A percentile compares a stretch with the other conserved stretches of the same genome.
Evolutionary conservation across 106 monocot species (phyloP).

Genomic region (Apostasia shenzhenica): DNA sequence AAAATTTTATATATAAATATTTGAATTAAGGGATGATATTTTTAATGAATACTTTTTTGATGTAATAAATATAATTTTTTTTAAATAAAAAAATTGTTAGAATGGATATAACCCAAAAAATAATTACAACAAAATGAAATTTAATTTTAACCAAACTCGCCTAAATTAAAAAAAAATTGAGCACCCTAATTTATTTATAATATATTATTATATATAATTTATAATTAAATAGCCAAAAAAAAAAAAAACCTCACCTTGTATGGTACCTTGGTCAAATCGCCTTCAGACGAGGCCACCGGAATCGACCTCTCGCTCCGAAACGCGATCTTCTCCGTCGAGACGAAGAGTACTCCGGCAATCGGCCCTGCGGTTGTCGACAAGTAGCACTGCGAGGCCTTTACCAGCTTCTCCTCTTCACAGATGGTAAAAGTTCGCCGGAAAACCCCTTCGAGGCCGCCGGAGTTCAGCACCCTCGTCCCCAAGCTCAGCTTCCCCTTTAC

Average conservation of each 20-base stretch:
- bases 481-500: constrained; percentile 34
- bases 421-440: constrained; percentile 19
- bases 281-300: constrained; percentile 14
- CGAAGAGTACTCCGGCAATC: constrained; percentile 31
- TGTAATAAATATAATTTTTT: too few species aligned
- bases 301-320: constrained; percentile 29
- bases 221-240: too few species aligned
- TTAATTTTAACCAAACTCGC: too few species aligned
- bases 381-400: constrained; percentile 31
- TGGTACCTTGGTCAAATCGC: constrained; percentile 8
- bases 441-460: constrained; percentile 20
- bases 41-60: too few species aligned
- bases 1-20: too few species aligned
- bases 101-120: too few species aligned
- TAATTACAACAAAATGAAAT: too few species aligned
- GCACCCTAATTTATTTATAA: too few species aligned
- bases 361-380: constrained; percentile 36
- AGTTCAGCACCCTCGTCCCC: constrained; percentile 23
- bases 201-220: too few species aligned
- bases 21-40: too few species aligned
- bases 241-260: constrained; percentile 18
- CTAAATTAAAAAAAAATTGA: too few species aligned
- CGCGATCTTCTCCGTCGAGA: constrained; percentile 32
- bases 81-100: too few species aligned
- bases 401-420: constrained; percentile 24